Conservation (phyloP, 805 yeast species). For the Yarrowia phangngaensis region DNA sequence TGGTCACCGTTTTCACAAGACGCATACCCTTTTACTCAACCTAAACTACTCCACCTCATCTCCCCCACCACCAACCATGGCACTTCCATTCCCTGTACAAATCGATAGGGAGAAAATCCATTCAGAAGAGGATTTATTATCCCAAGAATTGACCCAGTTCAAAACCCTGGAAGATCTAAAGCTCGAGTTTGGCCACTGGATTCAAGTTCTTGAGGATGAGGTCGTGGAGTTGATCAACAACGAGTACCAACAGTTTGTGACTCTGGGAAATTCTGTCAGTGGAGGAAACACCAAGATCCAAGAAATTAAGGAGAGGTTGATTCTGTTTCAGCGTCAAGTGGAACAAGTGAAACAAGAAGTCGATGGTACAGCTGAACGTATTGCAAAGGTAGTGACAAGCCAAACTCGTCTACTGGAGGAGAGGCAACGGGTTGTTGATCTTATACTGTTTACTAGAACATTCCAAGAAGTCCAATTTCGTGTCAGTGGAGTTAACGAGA, state of each 20-base stretch:
- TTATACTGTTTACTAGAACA: conserved; percentile 9
- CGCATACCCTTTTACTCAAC: too few species aligned
- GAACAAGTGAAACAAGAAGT: conserved; percentile 22
- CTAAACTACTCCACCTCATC: too few species aligned
- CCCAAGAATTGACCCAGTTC: conserved; percentile 20
- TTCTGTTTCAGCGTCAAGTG: conserved; percentile 21
- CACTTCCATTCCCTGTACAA: conserved; percentile 17
- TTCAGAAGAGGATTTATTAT: conserved; percentile 7
- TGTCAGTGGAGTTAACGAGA: not conserved
- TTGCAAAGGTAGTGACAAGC: conserved; percentile 7
- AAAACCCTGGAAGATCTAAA: conserved; percentile 22
- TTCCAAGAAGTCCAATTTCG: conserved; percentile 20
- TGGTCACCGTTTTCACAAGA: too few species aligned
- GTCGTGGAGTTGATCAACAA: conserved; percentile 23
- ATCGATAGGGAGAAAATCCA: conserved; percentile 5
- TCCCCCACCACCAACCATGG: conserved; percentile 1
- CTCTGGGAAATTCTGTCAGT: conserved; percentile 18
- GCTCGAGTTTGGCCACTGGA: conserved; percentile 18
- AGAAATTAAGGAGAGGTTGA: conserved; percentile 12
- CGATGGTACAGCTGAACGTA: conserved; percentile 12
- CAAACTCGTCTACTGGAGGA: conserved; percentile 2
- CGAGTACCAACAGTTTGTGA: conserved; percentile 26
- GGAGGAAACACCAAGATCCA: conserved; percentile 8
- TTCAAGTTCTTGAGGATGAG: conserved; percentile 19
- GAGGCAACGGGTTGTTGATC: conserved; percentile 11